Conservation (phyloP, 2,329 filamentous ascomycete genomes). For the Hymenoscyphus infarciens region DNA sequence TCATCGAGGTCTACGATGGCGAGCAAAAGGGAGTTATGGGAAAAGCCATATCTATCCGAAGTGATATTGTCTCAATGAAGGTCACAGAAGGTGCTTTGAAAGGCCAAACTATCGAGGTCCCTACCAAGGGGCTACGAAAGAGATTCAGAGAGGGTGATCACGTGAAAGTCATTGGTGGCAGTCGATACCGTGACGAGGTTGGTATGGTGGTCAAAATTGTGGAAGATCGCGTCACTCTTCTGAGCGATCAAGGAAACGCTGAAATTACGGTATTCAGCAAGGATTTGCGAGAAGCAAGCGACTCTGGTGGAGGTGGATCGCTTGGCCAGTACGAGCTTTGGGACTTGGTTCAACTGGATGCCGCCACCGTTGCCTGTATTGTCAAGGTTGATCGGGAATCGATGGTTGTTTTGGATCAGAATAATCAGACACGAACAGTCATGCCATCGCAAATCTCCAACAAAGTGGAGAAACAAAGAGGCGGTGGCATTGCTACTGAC, state of each 20-base stretch:
- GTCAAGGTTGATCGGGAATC: slow-evolving; percentile 95
- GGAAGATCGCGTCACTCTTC: slow-evolving; percentile 85
- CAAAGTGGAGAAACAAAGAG: slow-evolving; percentile 71
- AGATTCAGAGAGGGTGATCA: slow-evolving; percentile 92
- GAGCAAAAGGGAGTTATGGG: slow-evolving; percentile 91
- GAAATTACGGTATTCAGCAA: slow-evolving; percentile 99
- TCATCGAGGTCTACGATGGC: slow-evolving; percentile 94
- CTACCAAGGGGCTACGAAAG: slow-evolving; percentile 87
- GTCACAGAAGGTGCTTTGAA: slow-evolving; percentile 79
- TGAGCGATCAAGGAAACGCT: slow-evolving; percentile 87
- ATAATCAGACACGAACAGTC: slow-evolving; percentile 74
- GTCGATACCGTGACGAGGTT: slow-evolving; percentile 89
- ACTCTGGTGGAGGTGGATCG: slow-evolving; percentile 80
- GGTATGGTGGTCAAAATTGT: slow-evolving; percentile 95
- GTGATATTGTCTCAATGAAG: slow-evolving; percentile 85
- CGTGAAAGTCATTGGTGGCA: slow-evolving; percentile 96
- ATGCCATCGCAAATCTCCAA: slow-evolving; percentile 91
- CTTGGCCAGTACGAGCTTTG: slow-evolving; percentile 89
- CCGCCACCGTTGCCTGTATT: slow-evolving; percentile 86
- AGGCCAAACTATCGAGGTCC: slow-evolving; percentile 87
- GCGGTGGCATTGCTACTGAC: slow-evolving; percentile 85
- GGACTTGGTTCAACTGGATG: slow-evolving; percentile 90
- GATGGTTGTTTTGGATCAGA: slow-evolving; percentile 84
- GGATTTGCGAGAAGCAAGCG: slow-evolving; percentile 87
- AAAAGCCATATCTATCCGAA: slow-evolving; percentile 78